Evolutionary conservation across 306 rosid genomes (phyloP).

Genomic region (Cyamopsis tetragonoloba): DNA sequence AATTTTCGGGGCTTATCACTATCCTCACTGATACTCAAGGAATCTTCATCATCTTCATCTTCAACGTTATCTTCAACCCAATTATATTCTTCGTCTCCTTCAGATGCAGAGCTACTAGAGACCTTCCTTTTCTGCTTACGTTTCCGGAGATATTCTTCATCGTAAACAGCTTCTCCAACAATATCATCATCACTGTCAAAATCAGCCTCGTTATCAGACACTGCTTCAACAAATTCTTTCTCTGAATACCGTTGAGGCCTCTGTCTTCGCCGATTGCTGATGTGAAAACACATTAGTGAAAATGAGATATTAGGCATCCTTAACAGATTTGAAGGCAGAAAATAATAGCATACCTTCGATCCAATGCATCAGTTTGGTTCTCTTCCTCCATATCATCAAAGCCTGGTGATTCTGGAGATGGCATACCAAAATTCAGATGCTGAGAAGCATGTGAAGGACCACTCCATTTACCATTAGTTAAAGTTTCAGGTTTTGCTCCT

Average conservation of each 20-base stretch:
- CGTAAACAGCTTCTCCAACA: slow-evolving; percentile 92
- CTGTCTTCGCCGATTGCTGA: slow-evolving; percentile 74
- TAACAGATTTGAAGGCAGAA: background rate
- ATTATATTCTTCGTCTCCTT: slow-evolving; percentile 92
- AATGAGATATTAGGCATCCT: background rate
- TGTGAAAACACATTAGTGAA: slow-evolving; percentile 14
- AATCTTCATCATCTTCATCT: slow-evolving; percentile 69
- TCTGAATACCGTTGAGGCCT: slow-evolving; percentile 86
- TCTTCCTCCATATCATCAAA: slow-evolving; percentile 58
- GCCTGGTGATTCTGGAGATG: slow-evolving; percentile 76
- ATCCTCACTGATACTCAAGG: slow-evolving; percentile 77
- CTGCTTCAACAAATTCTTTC: slow-evolving; percentile 68
- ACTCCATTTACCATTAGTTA: slow-evolving; percentile 69
- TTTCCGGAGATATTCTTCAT: slow-evolving; percentile 79
- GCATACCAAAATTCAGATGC: slow-evolving; percentile 46
- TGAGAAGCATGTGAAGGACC: slow-evolving; percentile 57
- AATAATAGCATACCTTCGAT: slow-evolving; percentile 53
- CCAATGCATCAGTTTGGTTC: slow-evolving; percentile 46
- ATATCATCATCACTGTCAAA: slow-evolving; percentile 91
- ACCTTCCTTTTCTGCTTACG: slow-evolving; percentile 71
- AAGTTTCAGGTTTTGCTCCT: slow-evolving; percentile 52
- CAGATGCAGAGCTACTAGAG: slow-evolving; percentile 91
- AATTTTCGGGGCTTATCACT: slow-evolving; percentile 66
- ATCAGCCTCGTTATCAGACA: slow-evolving; percentile 77
- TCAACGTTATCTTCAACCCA: slow-evolving; percentile 81